phyloP scores from a whole-genome alignment of 192 early-diverging fungal genomes.

The Piromyces finnis region DNA sequence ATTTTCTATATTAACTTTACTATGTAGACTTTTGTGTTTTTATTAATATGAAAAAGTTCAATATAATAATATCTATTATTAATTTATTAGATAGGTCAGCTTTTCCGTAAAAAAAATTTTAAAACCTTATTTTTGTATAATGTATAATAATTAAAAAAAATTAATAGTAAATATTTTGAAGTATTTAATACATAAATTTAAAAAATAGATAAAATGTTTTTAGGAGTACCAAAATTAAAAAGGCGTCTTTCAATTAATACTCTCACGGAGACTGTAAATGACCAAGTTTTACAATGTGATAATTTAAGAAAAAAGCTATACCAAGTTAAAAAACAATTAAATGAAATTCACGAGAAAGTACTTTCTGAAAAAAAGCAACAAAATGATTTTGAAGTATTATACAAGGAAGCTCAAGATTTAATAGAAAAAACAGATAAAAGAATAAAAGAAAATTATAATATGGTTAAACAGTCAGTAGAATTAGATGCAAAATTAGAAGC shows the following conservation, averaged over 20 bases:
- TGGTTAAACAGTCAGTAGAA: background rate
- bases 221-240: background rate
- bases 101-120: too few species aligned
- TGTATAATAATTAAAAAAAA: too few species aligned
- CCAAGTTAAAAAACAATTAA: background rate
- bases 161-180: too few species aligned
- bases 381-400: background rate
- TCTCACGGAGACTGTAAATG: background rate
- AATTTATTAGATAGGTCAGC: too few species aligned
- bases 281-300: background rate
- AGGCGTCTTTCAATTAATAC: background rate
- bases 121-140: too few species aligned
- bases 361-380: background rate
- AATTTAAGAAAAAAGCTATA: background rate
- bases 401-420: background rate
- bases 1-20: too few species aligned
- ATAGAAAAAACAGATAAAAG: background rate
- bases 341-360: background rate
- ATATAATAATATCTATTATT: too few species aligned
- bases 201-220: too few species aligned
- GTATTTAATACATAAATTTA: too few species aligned
- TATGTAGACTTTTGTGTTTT: too few species aligned
- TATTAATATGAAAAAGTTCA: too few species aligned
- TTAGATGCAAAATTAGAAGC: background rate
- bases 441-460: background rate